Percentiles rank a stretch among this genome's conserved stretches.
These are phyloP conservation scores for Fusarium torreyae DNA, from an alignment of 2,329 filamentous ascomycete genomes.

Conservation along the genomic window DNA sequence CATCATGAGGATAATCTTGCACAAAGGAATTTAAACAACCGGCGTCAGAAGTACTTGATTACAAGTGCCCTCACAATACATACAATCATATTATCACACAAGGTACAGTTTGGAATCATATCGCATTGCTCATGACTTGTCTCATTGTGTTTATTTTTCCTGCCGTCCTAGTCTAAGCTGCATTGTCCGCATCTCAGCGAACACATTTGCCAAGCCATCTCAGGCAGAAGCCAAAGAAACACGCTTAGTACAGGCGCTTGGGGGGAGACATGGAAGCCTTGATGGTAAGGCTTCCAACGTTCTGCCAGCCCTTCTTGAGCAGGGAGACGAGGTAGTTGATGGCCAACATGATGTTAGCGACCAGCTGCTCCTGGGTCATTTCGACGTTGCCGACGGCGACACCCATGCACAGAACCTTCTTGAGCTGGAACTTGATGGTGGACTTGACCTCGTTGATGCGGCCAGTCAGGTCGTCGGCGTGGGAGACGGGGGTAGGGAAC, in stretches of 20 bases:
- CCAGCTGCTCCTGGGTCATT: conserved; percentile 96
- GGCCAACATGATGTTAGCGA: conserved; percentile 99
- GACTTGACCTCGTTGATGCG: conserved; percentile 99
- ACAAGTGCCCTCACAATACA: neutral
- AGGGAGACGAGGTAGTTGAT: conserved; percentile 99
- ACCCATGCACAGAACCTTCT: conserved; percentile 99
- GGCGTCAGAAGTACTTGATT: neutral
- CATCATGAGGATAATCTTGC: too few relatives aligned
- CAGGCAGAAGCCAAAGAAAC: conserved; percentile 44
- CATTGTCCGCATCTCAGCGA: conserved; percentile 37
- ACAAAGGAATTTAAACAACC: neutral
- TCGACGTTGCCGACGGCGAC: conserved; percentile 98
- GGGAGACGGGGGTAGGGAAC: conserved; percentile 98
- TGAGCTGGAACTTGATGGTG: conserved; percentile 99
- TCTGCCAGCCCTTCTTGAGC: conserved; percentile 99
- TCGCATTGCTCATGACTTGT: conserved; percentile 18
- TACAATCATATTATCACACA: neutral
- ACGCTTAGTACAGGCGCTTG: conserved; percentile 92
- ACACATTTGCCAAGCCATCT: conserved; percentile 39
- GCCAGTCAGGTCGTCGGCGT: conserved; percentile 91
- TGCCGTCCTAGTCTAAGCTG: conserved; percentile 40
- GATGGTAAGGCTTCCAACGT: conserved; percentile 99
- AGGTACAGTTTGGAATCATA: neutral
- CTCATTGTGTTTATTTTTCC: conserved; percentile 41
- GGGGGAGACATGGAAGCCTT: conserved; percentile 99